Evolutionary conservation across 2,329 filamentous ascomycete species (phyloP).

Genomic region (Thelonectria blattea): DNA sequence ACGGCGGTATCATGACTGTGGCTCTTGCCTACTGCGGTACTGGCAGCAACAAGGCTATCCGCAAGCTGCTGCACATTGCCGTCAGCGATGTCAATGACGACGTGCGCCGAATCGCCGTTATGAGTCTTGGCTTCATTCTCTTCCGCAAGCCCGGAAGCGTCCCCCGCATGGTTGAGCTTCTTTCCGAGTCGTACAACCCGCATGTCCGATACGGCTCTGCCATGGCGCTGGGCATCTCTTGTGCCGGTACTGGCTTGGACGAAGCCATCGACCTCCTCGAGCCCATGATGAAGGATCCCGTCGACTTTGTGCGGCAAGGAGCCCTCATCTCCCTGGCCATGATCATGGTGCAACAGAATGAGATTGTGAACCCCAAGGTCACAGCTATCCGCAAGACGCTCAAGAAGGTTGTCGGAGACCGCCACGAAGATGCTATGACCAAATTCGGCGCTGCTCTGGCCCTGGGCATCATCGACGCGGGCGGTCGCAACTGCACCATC

Average conservation of each 20-base stretch:
- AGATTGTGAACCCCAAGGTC: constrained; percentile 98
- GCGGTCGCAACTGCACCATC: constrained; percentile 97
- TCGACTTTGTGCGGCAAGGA: constrained; percentile 96
- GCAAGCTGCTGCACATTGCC: constrained; percentile 91
- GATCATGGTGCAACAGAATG: constrained; percentile 99
- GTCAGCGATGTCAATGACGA: constrained; percentile 99
- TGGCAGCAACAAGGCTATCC: constrained; percentile 97
- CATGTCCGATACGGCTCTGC: constrained; percentile 97
- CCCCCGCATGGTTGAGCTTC: constrained; percentile 96
- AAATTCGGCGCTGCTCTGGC: constrained; percentile 96
- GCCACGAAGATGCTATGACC: constrained; percentile 98
- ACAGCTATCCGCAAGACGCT: constrained; percentile 88
- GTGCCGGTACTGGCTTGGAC: constrained; percentile 92
- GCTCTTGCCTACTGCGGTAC: constrained; percentile 97
- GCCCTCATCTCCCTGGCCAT: constrained; percentile 93
- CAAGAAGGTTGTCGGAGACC: constrained; percentile 90
- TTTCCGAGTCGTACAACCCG: constrained; percentile 98
- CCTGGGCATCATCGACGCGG: constrained; percentile 95
- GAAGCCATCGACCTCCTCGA: constrained; percentile 96
- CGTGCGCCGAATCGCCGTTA: constrained; percentile 92
- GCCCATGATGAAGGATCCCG: constrained; percentile 99
- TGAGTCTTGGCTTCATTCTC: constrained; percentile 97
- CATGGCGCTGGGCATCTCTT: constrained; percentile 98
- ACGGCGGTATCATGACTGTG: constrained; percentile 98
- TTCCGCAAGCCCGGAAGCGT: constrained; percentile 98